A percentile compares a stretch with the other conserved stretches of the same genome.
These are phyloP conservation scores for Candida maesae DNA, from an alignment of 805 yeast species.

Conservation along the genomic window DNA sequence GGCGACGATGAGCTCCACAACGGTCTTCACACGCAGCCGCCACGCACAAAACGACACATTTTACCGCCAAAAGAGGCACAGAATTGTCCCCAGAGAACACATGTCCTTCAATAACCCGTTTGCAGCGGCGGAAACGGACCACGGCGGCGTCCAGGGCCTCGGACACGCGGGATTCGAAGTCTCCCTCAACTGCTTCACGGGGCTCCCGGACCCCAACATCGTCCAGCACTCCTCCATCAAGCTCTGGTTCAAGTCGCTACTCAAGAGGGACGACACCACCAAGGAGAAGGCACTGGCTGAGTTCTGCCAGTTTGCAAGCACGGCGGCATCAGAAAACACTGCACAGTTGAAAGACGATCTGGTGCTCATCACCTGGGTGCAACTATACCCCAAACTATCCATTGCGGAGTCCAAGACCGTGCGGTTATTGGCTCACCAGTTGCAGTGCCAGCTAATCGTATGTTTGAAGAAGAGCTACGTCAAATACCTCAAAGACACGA, in stretches of 20 bases:
- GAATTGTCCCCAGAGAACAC: not conserved
- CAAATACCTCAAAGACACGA: slow-evolving; percentile 64
- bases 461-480: slow-evolving; percentile 52
- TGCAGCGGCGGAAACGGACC: slow-evolving; percentile 7
- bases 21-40: not conserved
- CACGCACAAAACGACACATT: not conserved
- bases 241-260: slow-evolving; percentile 67
- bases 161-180: slow-evolving; percentile 48
- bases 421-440: slow-evolving; percentile 57
- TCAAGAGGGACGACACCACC: slow-evolving; percentile 81
- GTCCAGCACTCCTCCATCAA: slow-evolving; percentile 46
- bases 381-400: slow-evolving; percentile 75
- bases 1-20: not conserved
- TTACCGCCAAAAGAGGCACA: not conserved
- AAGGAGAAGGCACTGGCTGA: slow-evolving; percentile 75
- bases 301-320: slow-evolving; percentile 33
- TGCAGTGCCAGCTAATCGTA: slow-evolving; percentile 53
- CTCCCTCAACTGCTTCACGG: slow-evolving; percentile 71
- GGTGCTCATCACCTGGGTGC: slow-evolving; percentile 66
- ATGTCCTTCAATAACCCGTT: slow-evolving; percentile 28
- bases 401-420: slow-evolving; percentile 67
- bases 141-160: slow-evolving; percentile 26
- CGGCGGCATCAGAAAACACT: slow-evolving; percentile 6
- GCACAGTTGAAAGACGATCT: slow-evolving; percentile 45
- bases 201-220: slow-evolving; percentile 65